Evolutionary conservation across 805 yeast species (phyloP).

Genomic region (Candida succiphila): DNA sequence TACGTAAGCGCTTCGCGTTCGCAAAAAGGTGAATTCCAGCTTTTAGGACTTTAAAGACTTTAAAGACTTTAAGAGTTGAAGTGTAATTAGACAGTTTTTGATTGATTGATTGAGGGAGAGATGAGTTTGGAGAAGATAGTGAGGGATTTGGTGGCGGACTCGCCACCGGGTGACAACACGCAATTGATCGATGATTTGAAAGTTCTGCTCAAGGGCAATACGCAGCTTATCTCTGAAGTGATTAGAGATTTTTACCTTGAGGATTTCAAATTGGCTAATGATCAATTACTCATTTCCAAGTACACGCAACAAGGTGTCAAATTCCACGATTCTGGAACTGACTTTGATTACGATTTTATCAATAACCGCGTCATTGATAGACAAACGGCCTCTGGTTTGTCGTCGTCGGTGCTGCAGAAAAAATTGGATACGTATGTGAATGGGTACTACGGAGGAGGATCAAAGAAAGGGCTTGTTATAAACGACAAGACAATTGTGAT

Average conservation of each 20-base stretch:
- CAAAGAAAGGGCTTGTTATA: slow-evolving; percentile 35
- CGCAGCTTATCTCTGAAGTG: slow-evolving; percentile 14
- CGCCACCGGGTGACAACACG: slow-evolving; percentile 48
- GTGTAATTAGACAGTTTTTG: too few species aligned
- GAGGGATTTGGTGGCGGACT: slow-evolving; percentile 30
- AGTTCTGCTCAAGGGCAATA: slow-evolving; percentile 14
- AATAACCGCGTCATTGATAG: slow-evolving; percentile 39
- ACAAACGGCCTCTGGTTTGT: slow-evolving; percentile 22
- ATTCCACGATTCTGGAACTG: slow-evolving; percentile 42
- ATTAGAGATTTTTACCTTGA: slow-evolving; percentile 17
- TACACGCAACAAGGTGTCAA: slow-evolving; percentile 41
- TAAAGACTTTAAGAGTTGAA: slow-evolving; percentile 1
- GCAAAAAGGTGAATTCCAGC: too few species aligned
- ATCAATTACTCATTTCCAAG: slow-evolving; percentile 31
- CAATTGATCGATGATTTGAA: slow-evolving; percentile 18
- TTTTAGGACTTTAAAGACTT: slow-evolving; percentile 6
- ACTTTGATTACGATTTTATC: slow-evolving; percentile 52
- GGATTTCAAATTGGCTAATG: slow-evolving; percentile 21
- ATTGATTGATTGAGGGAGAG: too few species aligned
- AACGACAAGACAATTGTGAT: slow-evolving; percentile 30
- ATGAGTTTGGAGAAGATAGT: slow-evolving; percentile 18
- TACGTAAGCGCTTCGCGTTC: too few species aligned
- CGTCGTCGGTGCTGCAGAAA: slow-evolving; percentile 8
- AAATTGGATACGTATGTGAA: slow-evolving; percentile 41
- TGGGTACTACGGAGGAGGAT: slow-evolving; percentile 56